Evolutionary conservation across 1,284 basidiomycete genomes (phyloP).

Genomic region (Bjerkandera adusta): DNA sequence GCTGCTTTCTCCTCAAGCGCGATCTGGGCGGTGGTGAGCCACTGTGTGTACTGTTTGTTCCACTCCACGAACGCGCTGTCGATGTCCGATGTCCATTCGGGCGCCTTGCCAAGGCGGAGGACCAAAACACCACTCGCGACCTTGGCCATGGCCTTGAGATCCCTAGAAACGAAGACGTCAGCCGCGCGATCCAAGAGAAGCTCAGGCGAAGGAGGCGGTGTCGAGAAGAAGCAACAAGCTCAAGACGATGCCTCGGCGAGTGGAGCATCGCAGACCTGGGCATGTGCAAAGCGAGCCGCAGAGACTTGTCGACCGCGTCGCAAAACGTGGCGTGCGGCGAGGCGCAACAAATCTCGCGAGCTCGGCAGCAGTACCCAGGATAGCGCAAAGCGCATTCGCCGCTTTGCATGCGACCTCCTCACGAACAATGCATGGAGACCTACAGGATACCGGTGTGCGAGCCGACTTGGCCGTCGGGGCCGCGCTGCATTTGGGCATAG

Average conservation of each 20-base stretch:
- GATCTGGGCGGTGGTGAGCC: slow-evolving; percentile 47
- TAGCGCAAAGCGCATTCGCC: too few species aligned
- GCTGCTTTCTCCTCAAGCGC: slow-evolving; percentile 39
- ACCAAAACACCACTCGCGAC: slow-evolving; percentile 53
- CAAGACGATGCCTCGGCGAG: background rate
- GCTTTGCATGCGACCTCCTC: background rate
- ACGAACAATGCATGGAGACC: slow-evolving; percentile 8
- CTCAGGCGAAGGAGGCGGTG: slow-evolving; percentile 9
- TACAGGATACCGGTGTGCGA: slow-evolving; percentile 56
- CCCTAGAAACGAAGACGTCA: slow-evolving; percentile 28
- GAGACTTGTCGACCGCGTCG: too few species aligned
- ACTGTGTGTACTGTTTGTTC: slow-evolving; percentile 46
- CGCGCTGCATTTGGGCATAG: slow-evolving; percentile 63
- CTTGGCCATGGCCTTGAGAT: slow-evolving; percentile 59
- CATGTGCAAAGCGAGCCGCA: too few species aligned
- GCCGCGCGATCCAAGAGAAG: slow-evolving; percentile 3
- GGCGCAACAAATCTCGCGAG: too few species aligned
- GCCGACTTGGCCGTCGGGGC: slow-evolving; percentile 43
- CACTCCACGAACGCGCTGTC: slow-evolving; percentile 44
- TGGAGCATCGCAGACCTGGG: background rate
- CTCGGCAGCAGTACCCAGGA: too few species aligned
- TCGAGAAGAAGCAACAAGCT: background rate
- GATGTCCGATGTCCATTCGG: slow-evolving; percentile 50
- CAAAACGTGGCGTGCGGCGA: too few species aligned
- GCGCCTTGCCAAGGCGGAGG: slow-evolving; percentile 42